phyloP scores from a whole-genome alignment of 148 eudicot genomes.

The Nepenthes mirabilis region DNA sequence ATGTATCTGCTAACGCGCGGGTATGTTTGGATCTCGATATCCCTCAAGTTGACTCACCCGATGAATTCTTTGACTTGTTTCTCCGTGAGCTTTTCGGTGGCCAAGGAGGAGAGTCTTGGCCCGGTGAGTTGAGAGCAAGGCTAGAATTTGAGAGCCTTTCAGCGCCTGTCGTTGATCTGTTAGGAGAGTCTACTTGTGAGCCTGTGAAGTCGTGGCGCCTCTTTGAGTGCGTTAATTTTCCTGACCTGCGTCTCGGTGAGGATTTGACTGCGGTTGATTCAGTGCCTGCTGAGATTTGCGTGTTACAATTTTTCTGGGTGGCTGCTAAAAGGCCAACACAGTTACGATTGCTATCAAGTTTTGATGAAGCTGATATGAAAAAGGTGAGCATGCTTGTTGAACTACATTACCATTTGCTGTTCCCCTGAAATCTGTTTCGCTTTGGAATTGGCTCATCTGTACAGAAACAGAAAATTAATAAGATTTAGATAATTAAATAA shows the following conservation, averaged over 20 bases:
- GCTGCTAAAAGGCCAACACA: conserved; percentile 1
- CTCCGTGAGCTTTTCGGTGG: conserved; percentile 14
- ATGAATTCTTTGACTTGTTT: conserved; percentile 27
- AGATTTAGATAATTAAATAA: not conserved
- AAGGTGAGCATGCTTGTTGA: too few species aligned
- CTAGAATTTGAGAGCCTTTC: conserved; percentile 1
- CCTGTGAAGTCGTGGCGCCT: conserved; percentile 20
- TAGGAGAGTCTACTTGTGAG: conserved; percentile 6
- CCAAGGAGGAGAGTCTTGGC: conserved; percentile 8
- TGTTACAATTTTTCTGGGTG: conserved; percentile 5
- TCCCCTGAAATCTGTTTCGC: conserved; percentile 8
- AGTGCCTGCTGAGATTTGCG: conserved; percentile 9
- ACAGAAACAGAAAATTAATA: not conserved
- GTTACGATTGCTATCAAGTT: too few species aligned
- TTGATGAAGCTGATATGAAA: too few species aligned
- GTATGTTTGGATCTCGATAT: not conserved
- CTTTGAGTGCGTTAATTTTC: conserved; percentile 8
- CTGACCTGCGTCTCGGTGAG: conserved; percentile 17
- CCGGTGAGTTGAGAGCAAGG: conserved; percentile 13
- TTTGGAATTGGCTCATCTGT: conserved; percentile 23
- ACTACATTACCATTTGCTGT: conserved; percentile 9
- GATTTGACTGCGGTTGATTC: conserved; percentile 8
- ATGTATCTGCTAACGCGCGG: not conserved
- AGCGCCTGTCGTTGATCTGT: conserved; percentile 9
- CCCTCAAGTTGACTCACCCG: not conserved